A percentile compares a stretch with the other conserved stretches of the same genome.
These are phyloP conservation scores for Mycena sanguinolenta DNA, from an alignment of 768 basidiomycete species.

Conservation along the genomic window DNA sequence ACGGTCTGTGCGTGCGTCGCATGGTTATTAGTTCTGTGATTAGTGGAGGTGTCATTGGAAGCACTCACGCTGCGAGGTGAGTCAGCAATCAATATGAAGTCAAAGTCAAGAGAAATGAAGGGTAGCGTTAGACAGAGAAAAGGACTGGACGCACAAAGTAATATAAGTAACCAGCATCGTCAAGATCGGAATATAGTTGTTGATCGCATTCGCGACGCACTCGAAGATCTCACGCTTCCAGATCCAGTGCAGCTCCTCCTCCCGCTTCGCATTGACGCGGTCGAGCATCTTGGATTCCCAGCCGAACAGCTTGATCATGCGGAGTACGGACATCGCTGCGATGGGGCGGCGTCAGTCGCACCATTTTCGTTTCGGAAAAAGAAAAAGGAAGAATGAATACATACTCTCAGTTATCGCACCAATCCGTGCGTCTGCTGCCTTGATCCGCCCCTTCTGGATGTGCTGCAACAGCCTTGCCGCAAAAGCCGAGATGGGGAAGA, in stretches of 20 bases:
- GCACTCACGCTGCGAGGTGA: neutral
- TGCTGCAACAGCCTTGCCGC: conserved; percentile 53
- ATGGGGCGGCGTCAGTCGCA: neutral
- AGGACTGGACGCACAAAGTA: conserved; percentile 48
- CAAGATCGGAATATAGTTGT: conserved; percentile 68
- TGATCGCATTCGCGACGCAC: conserved; percentile 58
- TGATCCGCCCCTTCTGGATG: conserved; percentile 31
- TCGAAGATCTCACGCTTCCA: conserved; percentile 68
- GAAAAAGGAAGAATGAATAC: conserved; percentile 12
- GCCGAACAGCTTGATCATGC: conserved; percentile 75
- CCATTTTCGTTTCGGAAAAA: neutral
- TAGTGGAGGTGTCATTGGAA: no score
- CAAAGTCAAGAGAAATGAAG: neutral
- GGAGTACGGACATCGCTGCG: conserved; percentile 54
- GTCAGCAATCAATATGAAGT: neutral
- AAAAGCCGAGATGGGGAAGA: conserved; percentile 58
- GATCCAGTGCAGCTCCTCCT: conserved; percentile 69
- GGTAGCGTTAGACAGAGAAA: no score
- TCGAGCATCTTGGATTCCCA: conserved; percentile 73
- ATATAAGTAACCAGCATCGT: conserved; percentile 77
- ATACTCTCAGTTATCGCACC: conserved; percentile 60
- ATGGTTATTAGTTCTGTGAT: neutral
- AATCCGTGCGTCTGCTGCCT: conserved; percentile 55
- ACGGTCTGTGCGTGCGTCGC: conserved; percentile 51
- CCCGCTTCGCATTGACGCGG: conserved; percentile 68